phyloP scores from a whole-genome alignment of 2,329 filamentous ascomycete genomes.

The Monosporascus sp. region DNA sequence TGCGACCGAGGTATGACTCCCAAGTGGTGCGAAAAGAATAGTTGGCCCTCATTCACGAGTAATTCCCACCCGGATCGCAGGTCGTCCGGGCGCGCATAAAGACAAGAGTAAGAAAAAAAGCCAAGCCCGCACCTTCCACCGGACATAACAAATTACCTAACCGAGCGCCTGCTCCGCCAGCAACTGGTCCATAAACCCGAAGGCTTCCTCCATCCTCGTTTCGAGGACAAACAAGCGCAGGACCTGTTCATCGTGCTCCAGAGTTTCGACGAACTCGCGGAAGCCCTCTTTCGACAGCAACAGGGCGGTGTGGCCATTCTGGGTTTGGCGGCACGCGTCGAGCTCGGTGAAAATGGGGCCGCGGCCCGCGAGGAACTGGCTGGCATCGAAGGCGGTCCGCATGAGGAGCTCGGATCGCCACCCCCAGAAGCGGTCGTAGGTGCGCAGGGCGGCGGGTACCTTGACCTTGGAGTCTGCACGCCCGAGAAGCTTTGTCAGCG shows the following conservation, averaged over 20 bases:
- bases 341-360: not conserved
- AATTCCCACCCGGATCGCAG: too few relatives aligned
- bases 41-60: too few relatives aligned
- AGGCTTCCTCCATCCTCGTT: conserved; percentile 14
- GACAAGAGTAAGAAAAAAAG: not conserved
- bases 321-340: too few relatives aligned
- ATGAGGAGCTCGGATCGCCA: conserved; percentile 20
- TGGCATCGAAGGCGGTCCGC: conserved; percentile 10
- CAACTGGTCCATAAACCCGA: conserved; percentile 19
- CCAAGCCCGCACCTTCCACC: too few relatives aligned
- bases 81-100: not conserved
- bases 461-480: conserved; percentile 13
- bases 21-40: too few relatives aligned
- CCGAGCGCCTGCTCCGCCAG: not conserved
- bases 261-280: conserved; percentile 11
- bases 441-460: conserved; percentile 19
- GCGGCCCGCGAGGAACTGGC: conserved; percentile 14
- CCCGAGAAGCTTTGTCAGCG: conserved; percentile 20
- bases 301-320: too few relatives aligned
- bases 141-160: too few relatives aligned
- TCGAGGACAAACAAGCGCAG: conserved; percentile 15
- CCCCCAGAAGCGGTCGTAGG: conserved; percentile 22
- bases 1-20: too few relatives aligned
- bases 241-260: conserved; percentile 8
- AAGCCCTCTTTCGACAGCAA: conserved; percentile 4